Conservation (phyloP, 176 grass and related monocot species). For the Lolium rigidum region DNA sequence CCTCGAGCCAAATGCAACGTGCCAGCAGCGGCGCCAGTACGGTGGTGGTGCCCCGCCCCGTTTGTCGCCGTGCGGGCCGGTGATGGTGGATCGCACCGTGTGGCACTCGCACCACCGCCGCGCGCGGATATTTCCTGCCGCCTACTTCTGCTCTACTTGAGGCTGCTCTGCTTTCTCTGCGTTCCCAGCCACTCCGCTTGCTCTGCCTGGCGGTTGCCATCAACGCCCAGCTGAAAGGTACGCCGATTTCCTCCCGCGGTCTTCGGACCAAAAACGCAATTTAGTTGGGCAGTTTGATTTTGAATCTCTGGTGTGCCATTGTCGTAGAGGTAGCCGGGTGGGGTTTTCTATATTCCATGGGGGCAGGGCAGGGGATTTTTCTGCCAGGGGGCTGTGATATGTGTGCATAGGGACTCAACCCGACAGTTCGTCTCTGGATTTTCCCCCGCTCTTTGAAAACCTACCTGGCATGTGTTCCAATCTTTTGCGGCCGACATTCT, state of each 20-base stretch:
- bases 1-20: background rate
- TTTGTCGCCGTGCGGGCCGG: background rate
- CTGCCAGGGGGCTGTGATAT: background rate
- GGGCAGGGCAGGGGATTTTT: background rate
- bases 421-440: too few relatives aligned
- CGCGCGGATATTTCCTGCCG: conserved; percentile 11
- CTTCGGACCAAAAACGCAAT: background rate
- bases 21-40: background rate
- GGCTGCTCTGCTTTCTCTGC: background rate
- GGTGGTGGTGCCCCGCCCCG: conserved; percentile 2
- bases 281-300: background rate
- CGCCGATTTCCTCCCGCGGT: background rate
- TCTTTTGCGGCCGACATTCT: too few relatives aligned
- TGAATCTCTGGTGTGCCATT: background rate
- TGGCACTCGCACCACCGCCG: background rate
- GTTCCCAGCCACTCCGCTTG: background rate
- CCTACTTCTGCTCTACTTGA: conserved; percentile 2
- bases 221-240: background rate
- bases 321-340: background rate
- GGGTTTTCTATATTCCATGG: background rate
- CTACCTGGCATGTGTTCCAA: background rate
- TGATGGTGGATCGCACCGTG: background rate
- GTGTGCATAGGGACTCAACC: background rate
- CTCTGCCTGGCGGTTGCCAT: background rate
- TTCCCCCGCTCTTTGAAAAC: too few relatives aligned